Evolutionary conservation across 2,329 filamentous ascomycete genomes (phyloP).

Genomic region (Phialocephala sp.): DNA sequence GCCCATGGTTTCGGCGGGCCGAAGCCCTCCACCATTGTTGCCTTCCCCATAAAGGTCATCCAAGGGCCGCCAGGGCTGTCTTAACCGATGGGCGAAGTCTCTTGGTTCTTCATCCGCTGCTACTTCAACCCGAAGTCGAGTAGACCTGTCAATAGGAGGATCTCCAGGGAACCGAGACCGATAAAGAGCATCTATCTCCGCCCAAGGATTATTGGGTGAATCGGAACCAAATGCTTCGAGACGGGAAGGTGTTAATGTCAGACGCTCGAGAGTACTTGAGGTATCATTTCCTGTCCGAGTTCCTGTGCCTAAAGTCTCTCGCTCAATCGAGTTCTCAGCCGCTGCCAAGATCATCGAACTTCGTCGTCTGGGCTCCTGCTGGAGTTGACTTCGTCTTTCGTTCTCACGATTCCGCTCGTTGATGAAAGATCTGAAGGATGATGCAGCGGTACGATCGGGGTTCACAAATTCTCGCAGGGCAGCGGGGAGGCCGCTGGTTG

Average conservation of each 20-base stretch:
- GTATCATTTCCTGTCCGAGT: conserved; percentile 33
- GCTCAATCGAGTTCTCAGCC: conserved; percentile 34
- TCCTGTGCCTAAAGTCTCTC: conserved; percentile 22
- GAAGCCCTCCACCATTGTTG: conserved; percentile 44
- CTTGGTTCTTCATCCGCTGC: conserved; percentile 40
- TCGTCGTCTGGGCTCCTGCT: conserved; percentile 36
- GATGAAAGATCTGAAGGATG: conserved; percentile 43
- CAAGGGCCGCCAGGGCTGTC: conserved; percentile 38
- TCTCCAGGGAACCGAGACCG: conserved; percentile 41
- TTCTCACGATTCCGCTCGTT: conserved; percentile 44
- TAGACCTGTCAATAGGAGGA: conserved; percentile 32
- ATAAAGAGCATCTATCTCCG: conserved; percentile 52
- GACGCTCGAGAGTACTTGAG: conserved; percentile 36
- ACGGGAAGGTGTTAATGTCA: conserved; percentile 32
- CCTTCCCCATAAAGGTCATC: conserved; percentile 40
- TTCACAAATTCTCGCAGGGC: conserved; percentile 42
- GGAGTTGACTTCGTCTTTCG: conserved; percentile 35
- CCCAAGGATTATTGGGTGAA: conserved; percentile 46
- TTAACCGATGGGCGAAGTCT: conserved; percentile 40
- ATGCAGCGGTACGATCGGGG: conserved; percentile 39
- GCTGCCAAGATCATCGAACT: conserved; percentile 37
- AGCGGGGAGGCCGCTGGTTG: conserved; percentile 35
- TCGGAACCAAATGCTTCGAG: conserved; percentile 22
- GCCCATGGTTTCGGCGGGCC: conserved; percentile 62
- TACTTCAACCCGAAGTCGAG: conserved; percentile 37